Conservation (phyloP, 306 rosid species). For the Purshia tridentata region DNA sequence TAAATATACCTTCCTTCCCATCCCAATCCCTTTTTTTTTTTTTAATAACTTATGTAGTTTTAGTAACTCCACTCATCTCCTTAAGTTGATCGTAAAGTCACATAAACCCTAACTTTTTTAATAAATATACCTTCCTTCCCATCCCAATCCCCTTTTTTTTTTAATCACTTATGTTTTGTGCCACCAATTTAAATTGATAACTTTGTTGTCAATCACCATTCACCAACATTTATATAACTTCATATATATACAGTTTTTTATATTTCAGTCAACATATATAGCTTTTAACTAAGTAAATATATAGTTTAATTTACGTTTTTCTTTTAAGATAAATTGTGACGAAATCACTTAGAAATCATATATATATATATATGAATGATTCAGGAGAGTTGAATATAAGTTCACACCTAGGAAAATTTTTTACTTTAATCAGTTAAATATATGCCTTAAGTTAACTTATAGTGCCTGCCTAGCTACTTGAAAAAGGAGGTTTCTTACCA, state of each 20-base stretch:
- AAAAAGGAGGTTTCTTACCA: background rate
- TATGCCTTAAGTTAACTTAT: too few relatives aligned
- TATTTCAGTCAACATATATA: background rate
- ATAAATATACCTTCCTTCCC: background rate
- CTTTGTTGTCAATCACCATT: background rate
- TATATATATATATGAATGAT: background rate
- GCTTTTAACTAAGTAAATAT: background rate
- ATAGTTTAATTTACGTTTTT: background rate
- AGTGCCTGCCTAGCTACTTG: too few relatives aligned
- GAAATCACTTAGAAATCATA: background rate
- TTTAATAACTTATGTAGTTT: too few relatives aligned
- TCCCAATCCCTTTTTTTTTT: background rate
- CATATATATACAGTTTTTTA: too few relatives aligned
- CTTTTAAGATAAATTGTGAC: background rate
- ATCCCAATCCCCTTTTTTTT: background rate
- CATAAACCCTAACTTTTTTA: slow-evolving; percentile 1
- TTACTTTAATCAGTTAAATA: too few relatives aligned
- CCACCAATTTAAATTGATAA: background rate
- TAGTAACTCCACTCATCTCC: slow-evolving; percentile 16
- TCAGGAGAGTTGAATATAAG: background rate
- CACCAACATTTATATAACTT: background rate
- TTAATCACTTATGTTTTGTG: background rate
- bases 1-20: background rate
- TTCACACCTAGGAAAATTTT: too few relatives aligned
- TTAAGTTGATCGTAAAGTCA: slow-evolving; percentile 26